Base-by-base conservation (phyloP, 192 early-diverging fungal species). In the Nowakowskiella sp. region DNA sequence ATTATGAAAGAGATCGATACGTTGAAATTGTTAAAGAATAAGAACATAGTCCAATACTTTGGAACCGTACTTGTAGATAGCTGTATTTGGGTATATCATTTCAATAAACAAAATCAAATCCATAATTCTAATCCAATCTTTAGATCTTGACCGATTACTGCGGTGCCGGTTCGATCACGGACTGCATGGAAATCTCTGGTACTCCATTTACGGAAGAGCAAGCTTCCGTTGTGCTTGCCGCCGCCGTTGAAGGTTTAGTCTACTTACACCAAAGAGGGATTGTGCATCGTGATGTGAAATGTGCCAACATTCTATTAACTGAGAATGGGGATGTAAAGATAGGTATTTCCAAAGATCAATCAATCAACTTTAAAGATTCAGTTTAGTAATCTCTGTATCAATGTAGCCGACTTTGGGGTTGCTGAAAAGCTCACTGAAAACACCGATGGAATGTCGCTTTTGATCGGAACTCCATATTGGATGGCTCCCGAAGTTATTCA, bases 401-500 rank as follows among this genome's bases (percentile, higher is more conserved):
- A 9, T 6, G 57, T 56, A 10, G 49, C 67, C 9, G 67, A 68
- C 53, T 68, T 68, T 49, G 67, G 67, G 1, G 67, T 68, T 27
- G 46, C 64, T 3, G 67, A 64, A 25, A 52, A 57, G 6, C 28
- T 68, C 26, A 64, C 62, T 19, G 51, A 53, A 6, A 48, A 51
- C 16, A 51, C 55, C 10, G 58, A 43, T 21, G 25, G 27, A 26
- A 34, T 44, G 0, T 47, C 19, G 57, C 36, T 21, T 30, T 55
- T 67, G 4, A 57, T 74, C 6, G 76, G 76, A 2, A 77, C 75
- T 6, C 68, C 70, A 29, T 70, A 70, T 49, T 72, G 70, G 70
- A 72, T 72, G 66, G 68, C 67, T 1, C 77, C 77, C 26, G 75
- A 80, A 48, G 67, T 80, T 29, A 60, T 77, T 23, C 67, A 61